Percentiles rank a stretch among this genome's conserved stretches.
Evolutionary conservation across 257 asterid species (phyloP).

Genomic region (Forsythia viridissima): DNA sequence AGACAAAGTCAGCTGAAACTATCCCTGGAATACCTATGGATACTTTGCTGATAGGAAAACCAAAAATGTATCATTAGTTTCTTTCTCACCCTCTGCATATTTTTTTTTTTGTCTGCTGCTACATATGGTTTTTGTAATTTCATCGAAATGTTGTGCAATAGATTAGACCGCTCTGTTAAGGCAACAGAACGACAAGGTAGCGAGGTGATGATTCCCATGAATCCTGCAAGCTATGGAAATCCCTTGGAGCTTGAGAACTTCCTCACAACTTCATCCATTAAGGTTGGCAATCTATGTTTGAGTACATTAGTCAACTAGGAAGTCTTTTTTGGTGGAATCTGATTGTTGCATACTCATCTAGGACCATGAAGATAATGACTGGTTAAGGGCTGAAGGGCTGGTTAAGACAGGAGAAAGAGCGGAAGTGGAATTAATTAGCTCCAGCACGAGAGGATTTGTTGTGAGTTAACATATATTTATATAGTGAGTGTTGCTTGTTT

Average conservation of each 20-base stretch:
- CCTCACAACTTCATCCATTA: constrained; percentile 44
- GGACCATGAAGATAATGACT: constrained; percentile 79
- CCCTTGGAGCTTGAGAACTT: constrained; percentile 55
- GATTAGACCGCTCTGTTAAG: constrained; percentile 58
- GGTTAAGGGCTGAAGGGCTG: constrained; percentile 75
- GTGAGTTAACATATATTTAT: constrained; percentile 50
- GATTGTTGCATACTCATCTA: constrained; percentile 35
- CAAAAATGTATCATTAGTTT: constrained; percentile 52
- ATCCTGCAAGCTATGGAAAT: constrained; percentile 39
- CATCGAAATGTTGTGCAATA: constrained; percentile 36
- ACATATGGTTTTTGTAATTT: neutral
- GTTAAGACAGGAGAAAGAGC: constrained; percentile 66
- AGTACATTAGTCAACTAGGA: constrained; percentile 4
- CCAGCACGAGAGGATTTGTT: constrained; percentile 85
- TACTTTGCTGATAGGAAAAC: constrained; percentile 62
- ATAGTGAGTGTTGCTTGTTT: neutral
- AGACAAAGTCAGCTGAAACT: constrained; percentile 24
- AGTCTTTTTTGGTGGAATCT: constrained; percentile 20
- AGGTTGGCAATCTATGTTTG: constrained; percentile 46
- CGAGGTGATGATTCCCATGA: constrained; percentile 37
- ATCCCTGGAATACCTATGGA: constrained; percentile 36
- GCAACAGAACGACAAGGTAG: constrained; percentile 37
- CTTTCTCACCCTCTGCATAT: neutral
- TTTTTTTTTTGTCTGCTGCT: neutral
- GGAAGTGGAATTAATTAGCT: constrained; percentile 78